Conservation (phyloP, 768 basidiomycete genomes). For the Guyanaporus albipodus region DNA sequence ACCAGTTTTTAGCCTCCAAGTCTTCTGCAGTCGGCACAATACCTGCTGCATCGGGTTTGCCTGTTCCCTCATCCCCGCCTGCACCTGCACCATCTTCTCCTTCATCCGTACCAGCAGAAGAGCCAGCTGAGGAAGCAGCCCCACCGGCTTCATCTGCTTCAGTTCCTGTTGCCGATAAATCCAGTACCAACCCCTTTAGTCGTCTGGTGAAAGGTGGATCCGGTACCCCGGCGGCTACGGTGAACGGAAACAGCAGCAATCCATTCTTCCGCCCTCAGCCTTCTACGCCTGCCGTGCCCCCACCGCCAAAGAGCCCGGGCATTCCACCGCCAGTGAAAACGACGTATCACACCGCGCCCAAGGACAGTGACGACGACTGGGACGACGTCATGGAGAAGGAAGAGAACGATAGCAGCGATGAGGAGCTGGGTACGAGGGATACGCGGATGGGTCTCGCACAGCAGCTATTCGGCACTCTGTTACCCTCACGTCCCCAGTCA, state of each 20-base stretch:
- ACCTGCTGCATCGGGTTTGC: constrained; percentile 24
- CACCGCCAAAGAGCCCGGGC: constrained; percentile 34
- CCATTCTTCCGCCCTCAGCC: constrained; percentile 67
- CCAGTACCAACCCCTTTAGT: constrained; percentile 79
- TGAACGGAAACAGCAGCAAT: constrained; percentile 58
- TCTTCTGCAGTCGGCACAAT: constrained; percentile 26
- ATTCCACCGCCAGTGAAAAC: constrained; percentile 49
- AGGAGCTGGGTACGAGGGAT: constrained; percentile 66
- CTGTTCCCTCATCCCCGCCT: constrained; percentile 33
- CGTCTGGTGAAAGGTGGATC: constrained; percentile 50
- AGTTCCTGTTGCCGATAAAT: constrained; percentile 40
- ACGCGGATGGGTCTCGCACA: constrained; percentile 71
- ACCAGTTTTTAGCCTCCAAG: constrained; percentile 38
- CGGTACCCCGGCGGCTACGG: constrained; percentile 19
- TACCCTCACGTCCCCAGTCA: constrained; percentile 57
- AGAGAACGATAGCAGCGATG: constrained; percentile 70
- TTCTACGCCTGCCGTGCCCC: constrained; percentile 33
- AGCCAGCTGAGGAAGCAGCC: constrained; percentile 18
- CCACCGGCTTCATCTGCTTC: constrained; percentile 27
- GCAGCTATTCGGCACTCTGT: constrained; percentile 69
- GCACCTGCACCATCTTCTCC: constrained; percentile 30
- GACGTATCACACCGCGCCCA: constrained; percentile 59
- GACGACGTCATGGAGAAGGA: constrained; percentile 75
- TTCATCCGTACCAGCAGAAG: constrained; percentile 11
- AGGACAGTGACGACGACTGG: constrained; percentile 74